phyloP scores from a whole-genome alignment of 2,329 filamentous ascomycete species.

The Chrysoporthe cubensis region DNA sequence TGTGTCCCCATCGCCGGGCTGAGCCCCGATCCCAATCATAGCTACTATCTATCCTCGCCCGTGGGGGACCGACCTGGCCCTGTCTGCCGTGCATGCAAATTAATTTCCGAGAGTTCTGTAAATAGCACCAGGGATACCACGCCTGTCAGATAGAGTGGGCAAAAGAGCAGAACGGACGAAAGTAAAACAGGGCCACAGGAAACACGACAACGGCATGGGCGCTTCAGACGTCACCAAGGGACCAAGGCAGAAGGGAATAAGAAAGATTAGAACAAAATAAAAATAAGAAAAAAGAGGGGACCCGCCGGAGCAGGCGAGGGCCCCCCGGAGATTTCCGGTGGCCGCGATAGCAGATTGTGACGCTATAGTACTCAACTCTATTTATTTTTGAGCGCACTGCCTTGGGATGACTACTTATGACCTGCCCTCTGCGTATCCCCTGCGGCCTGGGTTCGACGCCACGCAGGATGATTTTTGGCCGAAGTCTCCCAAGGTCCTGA shows the following conservation, averaged over 20 bases:
- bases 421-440: not conserved
- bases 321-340: not conserved
- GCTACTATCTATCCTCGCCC: not conserved
- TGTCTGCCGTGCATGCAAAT: conserved; percentile 5
- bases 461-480: not conserved
- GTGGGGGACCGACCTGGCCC: not conserved
- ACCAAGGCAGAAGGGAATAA: not conserved
- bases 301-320: not conserved
- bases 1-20: not conserved
- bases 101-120: conserved; percentile 7
- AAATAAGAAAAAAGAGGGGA: not conserved
- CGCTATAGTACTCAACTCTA: not conserved
- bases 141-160: not conserved
- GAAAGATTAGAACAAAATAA: not conserved
- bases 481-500: not conserved
- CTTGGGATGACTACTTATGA: not conserved
- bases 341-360: not conserved
- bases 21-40: not conserved
- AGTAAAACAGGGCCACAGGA: not conserved
- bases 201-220: conserved; percentile 3
- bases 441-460: not conserved
- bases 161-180: not conserved
- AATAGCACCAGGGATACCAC: conserved; percentile 2
- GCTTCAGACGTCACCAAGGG: not conserved
- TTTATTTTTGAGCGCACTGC: not conserved